A percentile compares a stretch with the other conserved stretches of the same genome.
These are phyloP conservation scores for Nemania sp. DNA, from an alignment of 2,329 filamentous ascomycete species.

Conservation along the genomic window DNA sequence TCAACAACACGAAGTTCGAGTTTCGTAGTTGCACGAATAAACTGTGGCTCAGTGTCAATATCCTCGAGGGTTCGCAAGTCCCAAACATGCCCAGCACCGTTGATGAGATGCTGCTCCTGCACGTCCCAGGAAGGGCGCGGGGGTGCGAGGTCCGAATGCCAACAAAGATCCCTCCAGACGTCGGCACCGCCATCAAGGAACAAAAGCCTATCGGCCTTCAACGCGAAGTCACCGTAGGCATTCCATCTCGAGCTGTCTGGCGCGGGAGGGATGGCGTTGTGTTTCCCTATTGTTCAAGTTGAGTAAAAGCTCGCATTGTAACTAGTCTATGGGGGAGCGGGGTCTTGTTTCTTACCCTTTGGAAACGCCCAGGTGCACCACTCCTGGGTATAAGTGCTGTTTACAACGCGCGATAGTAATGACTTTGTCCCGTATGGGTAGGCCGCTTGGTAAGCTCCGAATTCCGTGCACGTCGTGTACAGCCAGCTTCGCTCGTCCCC, in stretches of 20 bases:
- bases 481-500: constrained; percentile 58
- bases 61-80: constrained; percentile 54
- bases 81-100: constrained; percentile 63
- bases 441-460: constrained; percentile 62
- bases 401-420: constrained; percentile 60
- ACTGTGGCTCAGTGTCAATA: constrained; percentile 34
- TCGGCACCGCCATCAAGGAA: constrained; percentile 65
- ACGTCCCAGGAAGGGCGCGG: constrained; percentile 53
- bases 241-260: constrained; percentile 59
- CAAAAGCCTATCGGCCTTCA: constrained; percentile 60
- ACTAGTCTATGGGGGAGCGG: too few relatives aligned
- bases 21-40: constrained; percentile 30
- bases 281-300: constrained; percentile 39
- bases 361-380: constrained; percentile 67
- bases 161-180: constrained; percentile 65
- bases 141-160: constrained; percentile 59
- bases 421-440: constrained; percentile 55
- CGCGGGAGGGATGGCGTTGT: constrained; percentile 58
- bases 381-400: constrained; percentile 63
- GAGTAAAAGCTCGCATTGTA: background rate
- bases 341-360: constrained; percentile 47
- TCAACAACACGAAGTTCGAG: constrained; percentile 55
- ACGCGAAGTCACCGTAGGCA: constrained; percentile 60
- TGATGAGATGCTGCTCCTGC: constrained; percentile 62
- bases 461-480: constrained; percentile 62